Conservation (phyloP, 2,329 filamentous ascomycete genomes). For the Trichoderma sp. region DNA sequence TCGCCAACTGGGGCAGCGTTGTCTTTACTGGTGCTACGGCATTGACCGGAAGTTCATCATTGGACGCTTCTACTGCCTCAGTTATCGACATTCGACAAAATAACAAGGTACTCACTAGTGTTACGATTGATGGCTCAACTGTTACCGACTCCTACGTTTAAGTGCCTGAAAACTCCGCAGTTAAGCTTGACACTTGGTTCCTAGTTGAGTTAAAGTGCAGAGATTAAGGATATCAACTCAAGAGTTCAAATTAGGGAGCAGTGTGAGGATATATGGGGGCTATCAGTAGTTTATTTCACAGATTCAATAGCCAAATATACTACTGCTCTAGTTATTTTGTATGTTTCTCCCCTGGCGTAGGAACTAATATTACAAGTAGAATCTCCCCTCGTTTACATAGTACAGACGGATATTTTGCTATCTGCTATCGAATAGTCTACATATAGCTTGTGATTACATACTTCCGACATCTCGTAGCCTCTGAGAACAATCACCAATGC, state of each 20-base stretch:
- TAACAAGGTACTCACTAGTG: background rate
- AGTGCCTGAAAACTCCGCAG: background rate
- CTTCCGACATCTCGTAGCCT: too few species aligned
- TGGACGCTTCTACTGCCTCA: background rate
- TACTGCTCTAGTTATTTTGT: background rate
- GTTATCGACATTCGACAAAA: background rate
- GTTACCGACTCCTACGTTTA: background rate
- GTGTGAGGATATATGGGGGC: fast-evolving
- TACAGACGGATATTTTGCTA: too few species aligned
- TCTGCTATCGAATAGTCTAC: too few species aligned
- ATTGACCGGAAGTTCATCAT: background rate
- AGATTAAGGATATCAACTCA: background rate
- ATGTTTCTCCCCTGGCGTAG: background rate
- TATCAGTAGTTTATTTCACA: background rate
- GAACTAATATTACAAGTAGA: too few species aligned
- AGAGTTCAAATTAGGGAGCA: background rate
- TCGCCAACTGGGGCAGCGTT: constrained; percentile 11
- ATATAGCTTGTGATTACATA: too few species aligned
- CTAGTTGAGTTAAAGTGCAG: background rate
- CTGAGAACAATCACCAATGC: too few species aligned
- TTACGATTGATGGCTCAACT: background rate
- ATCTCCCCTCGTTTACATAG: too few species aligned
- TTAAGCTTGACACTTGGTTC: background rate
- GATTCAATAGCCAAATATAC: background rate
- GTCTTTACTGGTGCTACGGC: constrained; percentile 10